These are phyloP conservation scores for Enterospora canceri DNA, from an alignment of 371 early-diverging fungal species.

Conservation along the genomic window DNA sequence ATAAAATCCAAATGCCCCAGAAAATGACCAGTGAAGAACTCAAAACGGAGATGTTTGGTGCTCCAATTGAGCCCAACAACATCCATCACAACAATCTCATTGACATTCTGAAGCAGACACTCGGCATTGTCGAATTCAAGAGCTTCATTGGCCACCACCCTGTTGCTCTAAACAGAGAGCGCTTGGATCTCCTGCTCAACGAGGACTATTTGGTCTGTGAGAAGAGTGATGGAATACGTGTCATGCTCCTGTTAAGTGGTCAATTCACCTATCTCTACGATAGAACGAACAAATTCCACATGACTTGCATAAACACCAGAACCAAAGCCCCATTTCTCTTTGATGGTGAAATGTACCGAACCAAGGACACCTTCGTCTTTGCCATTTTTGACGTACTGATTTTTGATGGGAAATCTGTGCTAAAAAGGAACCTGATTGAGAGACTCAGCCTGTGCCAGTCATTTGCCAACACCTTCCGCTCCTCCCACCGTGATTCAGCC, in stretches of 20 bases:
- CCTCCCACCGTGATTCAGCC: background rate
- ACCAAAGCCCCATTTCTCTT: conserved; percentile 24
- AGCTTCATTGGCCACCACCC: conserved; percentile 81
- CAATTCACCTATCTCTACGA: conserved; percentile 46
- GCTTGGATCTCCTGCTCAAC: conserved; percentile 62
- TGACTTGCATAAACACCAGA: conserved; percentile 4
- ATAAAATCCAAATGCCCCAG: background rate
- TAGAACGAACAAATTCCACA: conserved; percentile 46
- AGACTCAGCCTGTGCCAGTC: conserved; percentile 43
- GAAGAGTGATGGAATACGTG: conserved; percentile 86
- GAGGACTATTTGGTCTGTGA: conserved; percentile 84
- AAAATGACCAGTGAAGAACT: background rate
- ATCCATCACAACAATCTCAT: background rate
- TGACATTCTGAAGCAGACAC: background rate
- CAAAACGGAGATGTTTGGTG: background rate
- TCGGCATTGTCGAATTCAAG: background rate
- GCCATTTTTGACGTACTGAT: conserved; percentile 53
- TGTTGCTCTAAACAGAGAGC: conserved; percentile 65
- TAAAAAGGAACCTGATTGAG: conserved; percentile 20
- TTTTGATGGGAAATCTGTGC: conserved; percentile 26
- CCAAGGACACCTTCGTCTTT: conserved; percentile 14
- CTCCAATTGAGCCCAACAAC: background rate
- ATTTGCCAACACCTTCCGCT: conserved; percentile 30
- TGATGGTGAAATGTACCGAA: conserved; percentile 51
- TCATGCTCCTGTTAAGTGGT: conserved; percentile 59